A percentile compares a stretch with the other conserved stretches of the same genome.
Evolutionary conservation across 2,329 filamentous ascomycete genomes (phyloP).

Genomic region (Diaporthe vexans): DNA sequence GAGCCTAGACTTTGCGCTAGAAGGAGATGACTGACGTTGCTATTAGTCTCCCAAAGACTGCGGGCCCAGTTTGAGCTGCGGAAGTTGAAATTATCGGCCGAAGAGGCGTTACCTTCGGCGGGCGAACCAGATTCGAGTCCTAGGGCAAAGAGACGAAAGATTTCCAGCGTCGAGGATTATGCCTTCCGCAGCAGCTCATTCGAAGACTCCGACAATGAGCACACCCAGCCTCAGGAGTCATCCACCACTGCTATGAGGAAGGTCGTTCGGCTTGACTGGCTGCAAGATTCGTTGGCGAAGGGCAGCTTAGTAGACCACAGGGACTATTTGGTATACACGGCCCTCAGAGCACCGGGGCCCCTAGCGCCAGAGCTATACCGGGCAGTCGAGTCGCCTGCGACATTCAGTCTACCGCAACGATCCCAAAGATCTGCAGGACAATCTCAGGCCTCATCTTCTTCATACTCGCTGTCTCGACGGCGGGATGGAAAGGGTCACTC

Average conservation of each 20-base stretch:
- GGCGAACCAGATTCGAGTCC: constrained; percentile 44
- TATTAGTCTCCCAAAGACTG: constrained; percentile 69
- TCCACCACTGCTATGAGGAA: constrained; percentile 49
- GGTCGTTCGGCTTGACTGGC: constrained; percentile 73
- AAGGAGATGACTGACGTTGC: background rate
- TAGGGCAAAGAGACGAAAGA: constrained; percentile 45
- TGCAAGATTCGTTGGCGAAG: constrained; percentile 64
- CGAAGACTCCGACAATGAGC: constrained; percentile 47
- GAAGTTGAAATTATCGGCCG: constrained; percentile 71
- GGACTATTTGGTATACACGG: constrained; percentile 69
- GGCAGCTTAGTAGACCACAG: constrained; percentile 61
- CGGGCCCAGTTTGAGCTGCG: constrained; percentile 85
- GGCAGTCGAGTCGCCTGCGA: constrained; percentile 29
- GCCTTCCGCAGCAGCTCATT: constrained; percentile 43
- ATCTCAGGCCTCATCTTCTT: constrained; percentile 9
- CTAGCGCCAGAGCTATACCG: constrained; percentile 45
- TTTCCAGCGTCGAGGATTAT: constrained; percentile 43
- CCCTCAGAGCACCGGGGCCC: constrained; percentile 45
- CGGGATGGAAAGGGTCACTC: constrained; percentile 41
- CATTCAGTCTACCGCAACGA: constrained; percentile 31
- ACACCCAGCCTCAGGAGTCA: background rate
- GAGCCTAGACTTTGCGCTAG: background rate
- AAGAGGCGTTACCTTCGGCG: constrained; percentile 56
- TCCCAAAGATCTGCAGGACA: constrained; percentile 31
- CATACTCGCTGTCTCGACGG: constrained; percentile 30